Conservation (phyloP, 2,329 filamentous ascomycete species). For the Sphaceloma murrayae region DNA sequence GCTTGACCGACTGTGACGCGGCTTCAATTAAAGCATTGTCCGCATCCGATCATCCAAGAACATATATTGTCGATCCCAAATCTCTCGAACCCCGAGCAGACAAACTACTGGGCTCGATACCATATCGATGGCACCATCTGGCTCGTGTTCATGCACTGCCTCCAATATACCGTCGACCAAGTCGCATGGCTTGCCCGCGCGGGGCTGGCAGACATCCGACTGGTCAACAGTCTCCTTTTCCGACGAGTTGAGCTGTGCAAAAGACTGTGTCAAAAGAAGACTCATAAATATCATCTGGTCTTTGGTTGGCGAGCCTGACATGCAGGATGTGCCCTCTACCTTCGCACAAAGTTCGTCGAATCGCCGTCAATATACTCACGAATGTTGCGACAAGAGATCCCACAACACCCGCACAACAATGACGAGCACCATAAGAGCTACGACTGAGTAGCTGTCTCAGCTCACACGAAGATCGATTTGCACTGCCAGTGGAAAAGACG, state of each 20-base stretch:
- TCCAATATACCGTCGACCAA: background rate
- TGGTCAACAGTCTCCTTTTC: background rate
- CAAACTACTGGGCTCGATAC: background rate
- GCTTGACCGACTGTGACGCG: slow-evolving; percentile 11
- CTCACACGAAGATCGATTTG: no score
- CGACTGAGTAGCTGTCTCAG: no score
- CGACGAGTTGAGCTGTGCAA: background rate
- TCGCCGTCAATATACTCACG: no score
- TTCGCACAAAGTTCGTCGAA: no score
- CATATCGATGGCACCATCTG: background rate
- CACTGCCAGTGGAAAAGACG: no score
- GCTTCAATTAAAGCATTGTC: background rate
- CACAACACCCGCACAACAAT: no score
- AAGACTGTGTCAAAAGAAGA: background rate
- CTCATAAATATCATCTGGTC: no score
- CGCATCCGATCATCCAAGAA: background rate
- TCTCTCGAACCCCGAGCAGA: background rate
- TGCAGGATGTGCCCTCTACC: no score
- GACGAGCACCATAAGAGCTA: no score
- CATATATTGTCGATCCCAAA: slow-evolving; percentile 5
- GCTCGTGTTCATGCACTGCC: background rate
- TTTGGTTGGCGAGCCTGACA: no score
- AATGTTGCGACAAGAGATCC: no score
- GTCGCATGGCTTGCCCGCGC: background rate
- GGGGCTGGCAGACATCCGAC: background rate